phyloP scores from a whole-genome alignment of 148 eudicot genomes.

The Diospyros kaki region DNA sequence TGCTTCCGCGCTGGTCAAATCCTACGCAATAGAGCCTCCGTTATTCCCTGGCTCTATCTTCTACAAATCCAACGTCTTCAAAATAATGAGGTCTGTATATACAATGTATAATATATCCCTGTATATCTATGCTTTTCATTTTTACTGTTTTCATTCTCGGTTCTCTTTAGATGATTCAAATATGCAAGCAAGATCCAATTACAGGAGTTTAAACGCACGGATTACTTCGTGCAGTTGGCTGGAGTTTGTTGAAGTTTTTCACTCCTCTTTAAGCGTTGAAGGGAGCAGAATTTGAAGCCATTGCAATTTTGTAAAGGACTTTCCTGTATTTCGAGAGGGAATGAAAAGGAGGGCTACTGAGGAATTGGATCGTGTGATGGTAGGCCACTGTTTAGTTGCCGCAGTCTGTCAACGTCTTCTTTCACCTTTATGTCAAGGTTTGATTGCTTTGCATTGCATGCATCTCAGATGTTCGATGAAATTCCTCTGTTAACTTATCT shows the following conservation, averaged over 20 bases:
- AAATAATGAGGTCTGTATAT: too few relatives aligned
- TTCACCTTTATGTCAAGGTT: background rate
- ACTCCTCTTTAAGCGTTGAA: slow-evolving; percentile 46
- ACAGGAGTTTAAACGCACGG: background rate
- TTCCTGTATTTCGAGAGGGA: slow-evolving; percentile 83
- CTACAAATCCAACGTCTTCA: too few relatives aligned
- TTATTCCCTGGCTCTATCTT: too few relatives aligned
- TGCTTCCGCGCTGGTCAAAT: too few relatives aligned
- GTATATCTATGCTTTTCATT: too few relatives aligned
- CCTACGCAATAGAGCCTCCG: too few relatives aligned
- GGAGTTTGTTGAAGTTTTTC: background rate
- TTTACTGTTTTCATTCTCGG: background rate
- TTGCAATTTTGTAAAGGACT: slow-evolving; percentile 53
- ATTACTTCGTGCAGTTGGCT: background rate
- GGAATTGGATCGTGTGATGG: slow-evolving; percentile 98
- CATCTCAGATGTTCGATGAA: too few relatives aligned
- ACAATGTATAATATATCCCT: too few relatives aligned
- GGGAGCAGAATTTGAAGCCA: slow-evolving; percentile 98
- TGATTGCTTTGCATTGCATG: too few relatives aligned
- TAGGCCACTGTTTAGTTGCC: slow-evolving; percentile 80
- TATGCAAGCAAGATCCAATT: background rate
- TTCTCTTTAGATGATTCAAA: background rate
- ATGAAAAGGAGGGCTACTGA: slow-evolving; percentile 97
- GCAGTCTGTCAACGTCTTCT: background rate
- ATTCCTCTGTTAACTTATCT: too few relatives aligned